Evolutionary conservation across 148 eudicot species (phyloP).

Genomic region (Rhododendron henanense): DNA sequence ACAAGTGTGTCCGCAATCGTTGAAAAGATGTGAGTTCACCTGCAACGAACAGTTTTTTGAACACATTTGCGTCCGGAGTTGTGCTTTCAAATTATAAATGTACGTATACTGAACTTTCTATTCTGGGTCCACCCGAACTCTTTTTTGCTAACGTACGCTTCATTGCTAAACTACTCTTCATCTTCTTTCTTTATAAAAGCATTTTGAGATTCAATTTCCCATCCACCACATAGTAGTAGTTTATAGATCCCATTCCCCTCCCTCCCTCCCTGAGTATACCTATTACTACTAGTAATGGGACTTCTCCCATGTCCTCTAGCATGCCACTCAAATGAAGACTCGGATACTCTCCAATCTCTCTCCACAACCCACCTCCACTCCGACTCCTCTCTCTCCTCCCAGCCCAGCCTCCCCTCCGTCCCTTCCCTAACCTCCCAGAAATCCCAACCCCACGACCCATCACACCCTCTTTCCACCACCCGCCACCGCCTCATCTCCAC

Average conservation of each 20-base stretch:
- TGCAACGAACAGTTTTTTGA: too few relatives aligned
- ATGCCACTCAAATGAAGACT: conserved; percentile 22
- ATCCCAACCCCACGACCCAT: conserved; percentile 42
- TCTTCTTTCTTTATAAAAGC: neutral
- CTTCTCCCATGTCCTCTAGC: conserved; percentile 41
- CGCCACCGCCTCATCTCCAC: conserved; percentile 44
- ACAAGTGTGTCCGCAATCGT: too few relatives aligned
- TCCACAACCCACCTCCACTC: conserved; percentile 17
- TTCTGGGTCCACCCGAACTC: neutral
- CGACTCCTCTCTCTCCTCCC: conserved; percentile 41
- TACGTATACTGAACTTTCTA: too few relatives aligned
- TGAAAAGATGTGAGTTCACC: too few relatives aligned
- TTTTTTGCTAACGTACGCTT: neutral
- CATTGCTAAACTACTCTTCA: neutral
- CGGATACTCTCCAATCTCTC: conserved; percentile 10
- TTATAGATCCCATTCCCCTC: too few relatives aligned
- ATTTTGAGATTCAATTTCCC: neutral
- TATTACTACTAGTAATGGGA: conserved; percentile 23
- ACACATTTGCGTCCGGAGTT: too few relatives aligned
- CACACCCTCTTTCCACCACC: conserved; percentile 16
- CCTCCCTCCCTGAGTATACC: too few relatives aligned
- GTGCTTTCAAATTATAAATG: too few relatives aligned
- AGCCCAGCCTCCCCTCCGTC: conserved; percentile 47
- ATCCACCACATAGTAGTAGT: neutral
- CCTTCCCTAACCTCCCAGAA: conserved; percentile 38